phyloP scores from a whole-genome alignment of 2,329 filamentous ascomycete genomes.

The Fusarium dimerum region DNA sequence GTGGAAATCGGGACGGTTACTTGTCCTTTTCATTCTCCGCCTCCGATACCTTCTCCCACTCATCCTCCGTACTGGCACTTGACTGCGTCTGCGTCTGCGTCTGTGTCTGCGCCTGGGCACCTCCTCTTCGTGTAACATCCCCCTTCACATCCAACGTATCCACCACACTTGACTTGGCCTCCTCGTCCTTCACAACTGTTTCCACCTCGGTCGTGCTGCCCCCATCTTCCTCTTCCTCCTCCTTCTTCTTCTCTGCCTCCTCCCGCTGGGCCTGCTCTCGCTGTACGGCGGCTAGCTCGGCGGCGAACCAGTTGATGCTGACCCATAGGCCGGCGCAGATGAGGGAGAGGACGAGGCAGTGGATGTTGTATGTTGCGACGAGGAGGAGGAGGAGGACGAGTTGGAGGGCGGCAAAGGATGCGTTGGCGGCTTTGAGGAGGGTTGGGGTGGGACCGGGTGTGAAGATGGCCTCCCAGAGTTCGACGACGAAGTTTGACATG shows the following conservation, averaged over 20 bases:
- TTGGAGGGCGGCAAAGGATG: constrained; percentile 84
- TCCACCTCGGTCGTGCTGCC: constrained; percentile 46
- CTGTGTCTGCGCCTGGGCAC: no score
- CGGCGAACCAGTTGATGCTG: constrained; percentile 95
- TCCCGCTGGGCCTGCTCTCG: constrained; percentile 42
- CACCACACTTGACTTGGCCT: constrained; percentile 6
- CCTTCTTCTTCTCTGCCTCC: constrained; percentile 30
- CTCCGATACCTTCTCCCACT: constrained; percentile 95
- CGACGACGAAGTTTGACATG: constrained; percentile 66
- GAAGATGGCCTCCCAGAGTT: constrained; percentile 92
- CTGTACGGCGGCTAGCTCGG: constrained; percentile 54
- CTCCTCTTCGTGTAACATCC: no score
- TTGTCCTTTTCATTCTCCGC: constrained; percentile 63
- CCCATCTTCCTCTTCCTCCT: constrained; percentile 29
- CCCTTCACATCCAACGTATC: constrained; percentile 7
- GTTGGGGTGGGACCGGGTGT: constrained; percentile 87
- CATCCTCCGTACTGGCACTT: constrained; percentile 80
- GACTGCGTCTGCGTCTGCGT: constrained; percentile 44
- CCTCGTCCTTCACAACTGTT: constrained; percentile 20
- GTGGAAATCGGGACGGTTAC: constrained; percentile 23
- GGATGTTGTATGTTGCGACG: constrained; percentile 79
- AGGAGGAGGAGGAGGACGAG: constrained; percentile 74
- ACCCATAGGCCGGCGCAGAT: constrained; percentile 85
- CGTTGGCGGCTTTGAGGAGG: constrained; percentile 87
- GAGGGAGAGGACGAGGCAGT: constrained; percentile 80